Percentiles rank a stretch among this genome's conserved stretches.
phyloP scores from a whole-genome alignment of 2,329 filamentous ascomycete species.

The Epicoccum nigrum region DNA sequence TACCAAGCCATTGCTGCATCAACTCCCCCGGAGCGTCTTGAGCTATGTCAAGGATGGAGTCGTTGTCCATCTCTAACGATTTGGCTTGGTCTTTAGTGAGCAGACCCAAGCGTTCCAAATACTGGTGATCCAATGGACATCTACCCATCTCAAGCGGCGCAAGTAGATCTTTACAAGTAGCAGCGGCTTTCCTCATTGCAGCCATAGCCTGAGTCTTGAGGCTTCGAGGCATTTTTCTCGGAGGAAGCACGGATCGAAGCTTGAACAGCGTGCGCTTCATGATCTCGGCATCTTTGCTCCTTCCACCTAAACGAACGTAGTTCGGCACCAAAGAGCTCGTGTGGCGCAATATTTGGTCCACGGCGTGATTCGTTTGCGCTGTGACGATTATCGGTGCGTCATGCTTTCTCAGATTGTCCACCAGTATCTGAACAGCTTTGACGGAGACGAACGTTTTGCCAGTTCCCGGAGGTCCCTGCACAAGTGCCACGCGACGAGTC shows the following conservation, averaged over 20 bases:
- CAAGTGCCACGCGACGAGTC: conserved; percentile 72
- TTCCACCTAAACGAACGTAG: conserved; percentile 71
- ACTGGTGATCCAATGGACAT: conserved; percentile 30
- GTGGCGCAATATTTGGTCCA: conserved; percentile 78
- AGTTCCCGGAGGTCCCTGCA: conserved; percentile 83
- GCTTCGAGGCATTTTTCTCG: conserved; percentile 44
- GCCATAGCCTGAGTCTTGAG: conserved; percentile 48
- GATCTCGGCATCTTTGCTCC: conserved; percentile 70
- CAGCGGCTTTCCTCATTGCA: conserved; percentile 48
- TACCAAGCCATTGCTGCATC: conserved; percentile 65
- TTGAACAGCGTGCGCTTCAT: conserved; percentile 70
- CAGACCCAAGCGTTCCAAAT: conserved; percentile 62
- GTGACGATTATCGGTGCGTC: conserved; percentile 77
- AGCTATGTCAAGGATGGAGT: conserved; percentile 49
- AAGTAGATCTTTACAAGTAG: conserved; percentile 31
- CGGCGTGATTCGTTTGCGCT: conserved; percentile 88
- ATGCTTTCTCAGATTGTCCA: conserved; percentile 60
- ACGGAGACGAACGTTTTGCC: conserved; percentile 86
- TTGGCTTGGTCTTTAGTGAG: conserved; percentile 68
- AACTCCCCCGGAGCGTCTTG: conserved; percentile 37
- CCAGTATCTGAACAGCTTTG: conserved; percentile 68
- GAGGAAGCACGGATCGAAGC: conserved; percentile 51
- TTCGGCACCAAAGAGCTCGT: conserved; percentile 66
- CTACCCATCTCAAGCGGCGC: conserved; percentile 32
- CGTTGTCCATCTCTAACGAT: conserved; percentile 62